Evolutionary conservation across 1,139 yeast species (phyloP), one percentile per base, ranked within the genome.

Genomic region (Kurtzmaniella quercitrusa): DNA sequence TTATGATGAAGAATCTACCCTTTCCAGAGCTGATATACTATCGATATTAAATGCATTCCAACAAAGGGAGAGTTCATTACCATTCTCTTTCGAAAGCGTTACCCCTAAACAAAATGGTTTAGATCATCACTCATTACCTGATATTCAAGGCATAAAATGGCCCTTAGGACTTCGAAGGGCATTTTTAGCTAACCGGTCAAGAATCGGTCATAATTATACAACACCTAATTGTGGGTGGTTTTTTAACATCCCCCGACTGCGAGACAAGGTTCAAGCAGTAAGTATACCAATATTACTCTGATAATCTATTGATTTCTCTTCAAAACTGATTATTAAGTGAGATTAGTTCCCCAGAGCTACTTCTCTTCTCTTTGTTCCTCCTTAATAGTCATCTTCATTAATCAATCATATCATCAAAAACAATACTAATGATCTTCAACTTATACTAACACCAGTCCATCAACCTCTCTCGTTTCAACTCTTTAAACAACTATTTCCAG

Each of bases 61-160:
- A 48, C 47, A 53, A 23, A 53, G 77, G 43, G 75, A 71, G 46
- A 66, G 62, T 37, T 51, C 46, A 4, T 50, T 70, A 21, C 70
- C 72, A 14, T 69, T 69, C 50, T 54, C 64, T 1, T 49, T 60
- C 37, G 46, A 43, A 12, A 34, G 38, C 16, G 9, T 27, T 4
- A 4, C 31, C 14, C 14, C 31, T 5, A 27, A 11, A n/a, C 4
- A 27, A 3, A 3, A 6, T 10, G 31, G 14, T 5, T 7, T 27
- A 27, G 37, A 34, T 12, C 15, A 40, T 43, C 27, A 17, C 17
- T 10, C 38, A 6, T 41, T 7, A 46, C 50, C 12, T 11, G 75
- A 70, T 47, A 45, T 58, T 21, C 77, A 71, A 46, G 77, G 76
- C 2, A 64, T 71, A 18, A 42, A 43, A 12, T 69, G 75, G 73